Evolutionary conservation across 2,329 filamentous ascomycete genomes (phyloP), one percentile per base, ranked within the genome.

Genomic region (Pseudocercospora musae): DNA sequence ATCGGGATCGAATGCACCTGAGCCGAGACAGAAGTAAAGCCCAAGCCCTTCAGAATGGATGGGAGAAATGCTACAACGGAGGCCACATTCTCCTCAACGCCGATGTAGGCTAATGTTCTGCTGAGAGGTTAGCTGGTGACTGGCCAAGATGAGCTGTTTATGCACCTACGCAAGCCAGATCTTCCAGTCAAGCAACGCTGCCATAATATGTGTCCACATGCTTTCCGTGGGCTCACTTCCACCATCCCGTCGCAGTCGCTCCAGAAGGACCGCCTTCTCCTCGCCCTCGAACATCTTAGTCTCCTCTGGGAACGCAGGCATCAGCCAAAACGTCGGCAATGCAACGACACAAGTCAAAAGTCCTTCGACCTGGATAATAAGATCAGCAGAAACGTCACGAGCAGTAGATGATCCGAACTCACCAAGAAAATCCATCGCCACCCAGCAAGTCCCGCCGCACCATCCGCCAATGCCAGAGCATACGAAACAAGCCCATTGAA

Each of bases 391-490:
- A 40, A 40, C 15, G 0, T 18, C 37, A n/a, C 31, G 5, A 15
- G 31, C 31, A 33, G 31, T 33, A 33, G 31, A 33, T 33, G 11
- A 4, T 4, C 11, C 11, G 4, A 33, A 8, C 37, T 40, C 37
- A 40, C 46, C 57, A 59, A 21, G n/a, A 59, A 54, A 20, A 59
- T 59, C 57, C 57, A 59, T 15, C 57, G 27, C 57, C 57, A 59
- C 2, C 57, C 57, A 20, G 46, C 57, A 20, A 72, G 71, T 13
- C 74, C 68, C 23, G 68, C 68, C 52, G 71, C 31, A 46, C 73
- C 73, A 44, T 71, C 65, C 62, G 77, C 52, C 58, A 73, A 69
- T 13, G 67, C 65, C 15, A 77, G 29, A 63, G 7, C 61, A 70
- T 57, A 72, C 66, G 21, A 67, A 67, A 23, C 69, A 18, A 68